Evolutionary conservation across 2,329 filamentous ascomycete genomes (phyloP).

Genomic region (Talaromyces sp.): DNA sequence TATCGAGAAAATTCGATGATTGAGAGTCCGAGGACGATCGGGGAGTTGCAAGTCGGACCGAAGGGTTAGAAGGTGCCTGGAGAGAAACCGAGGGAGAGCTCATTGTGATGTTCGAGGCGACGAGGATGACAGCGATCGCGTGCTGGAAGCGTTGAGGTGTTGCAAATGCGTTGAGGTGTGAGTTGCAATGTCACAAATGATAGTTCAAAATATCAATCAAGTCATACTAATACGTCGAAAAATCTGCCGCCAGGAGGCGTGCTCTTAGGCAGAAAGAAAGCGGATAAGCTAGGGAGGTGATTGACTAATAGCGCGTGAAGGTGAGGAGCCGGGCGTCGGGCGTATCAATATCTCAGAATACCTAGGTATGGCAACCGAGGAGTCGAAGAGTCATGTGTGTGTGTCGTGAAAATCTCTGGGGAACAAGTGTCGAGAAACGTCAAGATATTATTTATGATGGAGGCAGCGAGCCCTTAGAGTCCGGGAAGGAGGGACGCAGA

Average conservation of each 20-base stretch:
- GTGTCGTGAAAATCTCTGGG: not conserved
- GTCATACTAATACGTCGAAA: not conserved
- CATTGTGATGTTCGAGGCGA: slow-evolving; percentile 26
- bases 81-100: slow-evolving; percentile 36
- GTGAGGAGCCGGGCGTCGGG: not conserved
- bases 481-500: not conserved
- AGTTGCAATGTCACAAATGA: not conserved
- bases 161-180: not conserved
- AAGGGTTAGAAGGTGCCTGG: slow-evolving; percentile 28
- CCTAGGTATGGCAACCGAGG: not conserved
- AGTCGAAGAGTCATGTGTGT: not conserved
- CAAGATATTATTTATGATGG: not conserved
- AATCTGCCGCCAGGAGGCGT: not conserved
- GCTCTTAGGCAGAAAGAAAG: slow-evolving; percentile 4
- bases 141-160: not conserved
- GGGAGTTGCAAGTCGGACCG: slow-evolving; percentile 24
- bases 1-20: slow-evolving; percentile 29
- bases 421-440: not conserved
- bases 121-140: not conserved
- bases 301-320: slow-evolving; percentile 1
- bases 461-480: not conserved
- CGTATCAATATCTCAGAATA: not conserved
- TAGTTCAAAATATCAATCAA: not conserved
- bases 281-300: slow-evolving; percentile 3
- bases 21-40: slow-evolving; percentile 26